These are phyloP conservation scores for Quercus variabilis DNA, from an alignment of 306 rosid genomes.

Conservation along the genomic window DNA sequence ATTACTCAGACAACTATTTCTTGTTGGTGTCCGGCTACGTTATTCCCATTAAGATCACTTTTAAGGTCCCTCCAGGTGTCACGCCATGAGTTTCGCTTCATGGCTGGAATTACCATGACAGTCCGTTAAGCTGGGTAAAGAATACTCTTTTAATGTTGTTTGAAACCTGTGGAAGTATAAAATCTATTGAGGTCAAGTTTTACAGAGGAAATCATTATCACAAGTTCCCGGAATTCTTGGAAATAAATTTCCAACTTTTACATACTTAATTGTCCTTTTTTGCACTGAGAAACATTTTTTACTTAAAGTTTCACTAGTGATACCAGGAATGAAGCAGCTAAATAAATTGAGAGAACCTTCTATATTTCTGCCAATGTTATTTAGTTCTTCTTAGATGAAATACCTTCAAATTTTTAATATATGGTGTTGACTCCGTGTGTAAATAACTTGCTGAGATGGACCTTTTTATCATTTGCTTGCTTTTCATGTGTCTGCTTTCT, in stretches of 20 bases:
- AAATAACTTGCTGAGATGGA: background rate
- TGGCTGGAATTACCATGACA: conserved; percentile 64
- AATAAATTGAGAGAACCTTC: background rate
- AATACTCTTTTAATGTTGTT: background rate
- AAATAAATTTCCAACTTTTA: too few relatives aligned
- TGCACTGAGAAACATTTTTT: background rate
- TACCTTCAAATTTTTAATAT: background rate
- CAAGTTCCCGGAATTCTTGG: background rate
- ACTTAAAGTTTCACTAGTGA: background rate
- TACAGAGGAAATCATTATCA: background rate
- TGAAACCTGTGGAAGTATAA: background rate
- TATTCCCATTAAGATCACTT: conserved; percentile 54
- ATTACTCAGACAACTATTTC: conserved; percentile 86
- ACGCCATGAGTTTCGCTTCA: conserved; percentile 58
- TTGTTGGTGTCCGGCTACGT: conserved; percentile 72
- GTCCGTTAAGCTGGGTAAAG: conserved; percentile 14
- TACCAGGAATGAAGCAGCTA: background rate
- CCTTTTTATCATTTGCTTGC: background rate
- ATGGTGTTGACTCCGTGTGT: background rate
- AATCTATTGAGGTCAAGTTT: background rate
- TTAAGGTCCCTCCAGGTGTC: conserved; percentile 64
- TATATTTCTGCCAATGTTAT: background rate
- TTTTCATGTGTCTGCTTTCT: background rate
- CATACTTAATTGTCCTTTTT: background rate
- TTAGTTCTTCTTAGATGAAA: background rate